phyloP scores from a whole-genome alignment of 768 basidiomycete genomes.

The Dictyophora rubrovolvata region DNA sequence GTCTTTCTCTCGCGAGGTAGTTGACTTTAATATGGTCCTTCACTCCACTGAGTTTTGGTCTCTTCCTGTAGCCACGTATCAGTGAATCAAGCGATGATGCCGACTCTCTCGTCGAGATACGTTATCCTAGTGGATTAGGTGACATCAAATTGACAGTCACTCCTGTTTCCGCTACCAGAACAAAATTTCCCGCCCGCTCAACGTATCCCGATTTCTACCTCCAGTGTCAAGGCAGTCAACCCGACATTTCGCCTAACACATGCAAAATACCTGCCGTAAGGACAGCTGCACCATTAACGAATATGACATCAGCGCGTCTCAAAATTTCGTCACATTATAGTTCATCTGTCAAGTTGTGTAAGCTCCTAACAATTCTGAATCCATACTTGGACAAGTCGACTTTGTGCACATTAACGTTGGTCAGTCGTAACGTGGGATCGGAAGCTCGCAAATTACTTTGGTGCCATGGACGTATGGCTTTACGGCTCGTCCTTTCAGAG shows the following conservation, averaged over 20 bases:
- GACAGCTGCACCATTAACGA: neutral
- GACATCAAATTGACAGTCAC: conserved; percentile 1
- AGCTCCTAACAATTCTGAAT: neutral
- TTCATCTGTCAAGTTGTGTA: neutral
- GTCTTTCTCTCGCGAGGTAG: neutral
- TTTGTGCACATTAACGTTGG: neutral
- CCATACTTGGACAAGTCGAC: neutral
- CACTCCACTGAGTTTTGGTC: neutral
- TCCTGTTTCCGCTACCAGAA: neutral
- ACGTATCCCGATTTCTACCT: conserved; percentile 6
- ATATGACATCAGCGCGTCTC: neutral
- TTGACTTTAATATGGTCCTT: neutral
- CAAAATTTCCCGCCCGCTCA: neutral
- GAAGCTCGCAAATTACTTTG: conserved; percentile 1
- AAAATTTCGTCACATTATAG: too few species aligned
- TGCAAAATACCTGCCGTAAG: neutral
- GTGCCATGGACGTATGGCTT: neutral
- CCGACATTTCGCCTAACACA: neutral
- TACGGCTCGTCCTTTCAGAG: neutral
- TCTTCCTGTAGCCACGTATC: neutral
- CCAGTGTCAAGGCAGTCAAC: neutral
- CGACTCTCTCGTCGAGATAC: conserved; percentile 3
- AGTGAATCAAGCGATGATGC: neutral
- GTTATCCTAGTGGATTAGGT: conserved; percentile 8
- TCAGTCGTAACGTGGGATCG: neutral